A percentile compares a stretch with the other conserved stretches of the same genome.
Evolutionary conservation across 345 rosid genomes (phyloP).

Genomic region (Lepidium aucheri): DNA sequence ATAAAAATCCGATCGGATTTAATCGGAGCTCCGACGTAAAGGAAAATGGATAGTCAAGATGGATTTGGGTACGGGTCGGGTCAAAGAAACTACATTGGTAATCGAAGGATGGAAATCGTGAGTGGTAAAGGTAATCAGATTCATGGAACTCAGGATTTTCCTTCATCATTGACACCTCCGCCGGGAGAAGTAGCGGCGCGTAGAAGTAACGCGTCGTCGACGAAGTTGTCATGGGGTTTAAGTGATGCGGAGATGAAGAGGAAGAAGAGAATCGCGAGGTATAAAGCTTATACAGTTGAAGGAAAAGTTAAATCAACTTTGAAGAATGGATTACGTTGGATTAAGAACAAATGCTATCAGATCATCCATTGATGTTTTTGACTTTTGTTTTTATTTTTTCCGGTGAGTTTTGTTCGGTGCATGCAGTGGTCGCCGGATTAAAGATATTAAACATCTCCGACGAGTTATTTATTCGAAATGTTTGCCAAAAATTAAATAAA

Average conservation of each 20-base stretch:
- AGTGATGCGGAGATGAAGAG: slow-evolving; percentile 48
- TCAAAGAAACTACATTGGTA: slow-evolving; percentile 21
- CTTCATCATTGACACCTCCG: slow-evolving; percentile 27
- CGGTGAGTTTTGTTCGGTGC: neutral
- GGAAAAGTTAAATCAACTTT: slow-evolving; percentile 44
- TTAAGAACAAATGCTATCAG: slow-evolving; percentile 47
- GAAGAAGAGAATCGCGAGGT: slow-evolving; percentile 54
- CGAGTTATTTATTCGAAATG: neutral
- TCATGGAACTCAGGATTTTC: slow-evolving; percentile 19
- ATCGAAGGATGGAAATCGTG: slow-evolving; percentile 38
- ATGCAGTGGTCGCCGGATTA: neutral
- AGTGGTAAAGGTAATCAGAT: slow-evolving; percentile 46
- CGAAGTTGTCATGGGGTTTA: slow-evolving; percentile 40
- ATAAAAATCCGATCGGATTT: neutral
- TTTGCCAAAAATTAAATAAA: neutral
- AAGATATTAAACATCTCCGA: neutral
- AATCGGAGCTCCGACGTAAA: neutral
- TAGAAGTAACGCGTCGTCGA: slow-evolving; percentile 9
- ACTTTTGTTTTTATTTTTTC: neutral
- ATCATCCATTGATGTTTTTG: slow-evolving; percentile 33
- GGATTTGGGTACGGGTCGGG: slow-evolving; percentile 32
- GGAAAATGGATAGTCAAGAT: slow-evolving; percentile 22
- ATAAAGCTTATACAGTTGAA: slow-evolving; percentile 56
- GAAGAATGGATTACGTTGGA: slow-evolving; percentile 49
- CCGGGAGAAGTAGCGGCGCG: slow-evolving; percentile 16